phyloP scores from a whole-genome alignment of 192 early-diverging fungal genomes.

The Funneliformis mosseae region DNA sequence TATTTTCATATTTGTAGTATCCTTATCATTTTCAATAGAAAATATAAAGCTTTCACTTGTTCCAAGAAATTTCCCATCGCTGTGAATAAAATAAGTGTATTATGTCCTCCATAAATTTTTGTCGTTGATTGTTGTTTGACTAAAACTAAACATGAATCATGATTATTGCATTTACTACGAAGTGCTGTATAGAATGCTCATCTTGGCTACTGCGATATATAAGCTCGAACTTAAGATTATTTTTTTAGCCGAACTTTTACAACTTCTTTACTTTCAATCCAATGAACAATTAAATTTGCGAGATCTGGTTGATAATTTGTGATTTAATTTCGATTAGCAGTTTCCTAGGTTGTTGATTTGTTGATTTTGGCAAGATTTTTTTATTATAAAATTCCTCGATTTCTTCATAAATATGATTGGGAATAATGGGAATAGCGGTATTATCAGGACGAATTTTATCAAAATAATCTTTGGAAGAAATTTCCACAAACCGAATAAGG shows the following conservation, averaged over 20 bases:
- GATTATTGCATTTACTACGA: no score
- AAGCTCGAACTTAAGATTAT: conserved; percentile 17
- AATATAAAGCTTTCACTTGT: no score
- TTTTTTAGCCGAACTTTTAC: no score
- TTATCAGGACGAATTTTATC: conserved; percentile 1
- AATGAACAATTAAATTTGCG: not conserved
- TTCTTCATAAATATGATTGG: not conserved
- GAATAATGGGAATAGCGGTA: not conserved
- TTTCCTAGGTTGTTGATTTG: no score
- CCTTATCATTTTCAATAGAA: no score
- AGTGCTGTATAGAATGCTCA: not conserved
- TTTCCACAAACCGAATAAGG: conserved; percentile 4
- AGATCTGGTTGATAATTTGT: not conserved
- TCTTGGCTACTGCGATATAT: not conserved
- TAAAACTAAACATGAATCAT: no score
- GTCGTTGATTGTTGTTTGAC: no score
- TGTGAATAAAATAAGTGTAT: not conserved
- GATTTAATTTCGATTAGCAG: no score
- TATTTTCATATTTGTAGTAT: no score
- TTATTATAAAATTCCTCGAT: not conserved
- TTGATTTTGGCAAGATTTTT: no score
- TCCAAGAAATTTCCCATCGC: no score
- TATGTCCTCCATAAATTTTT: not conserved
- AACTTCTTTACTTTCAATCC: not conserved
- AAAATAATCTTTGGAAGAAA: not conserved